phyloP scores from a whole-genome alignment of 2,329 filamentous ascomycete species.

The Pyrenochaeta sp. region DNA sequence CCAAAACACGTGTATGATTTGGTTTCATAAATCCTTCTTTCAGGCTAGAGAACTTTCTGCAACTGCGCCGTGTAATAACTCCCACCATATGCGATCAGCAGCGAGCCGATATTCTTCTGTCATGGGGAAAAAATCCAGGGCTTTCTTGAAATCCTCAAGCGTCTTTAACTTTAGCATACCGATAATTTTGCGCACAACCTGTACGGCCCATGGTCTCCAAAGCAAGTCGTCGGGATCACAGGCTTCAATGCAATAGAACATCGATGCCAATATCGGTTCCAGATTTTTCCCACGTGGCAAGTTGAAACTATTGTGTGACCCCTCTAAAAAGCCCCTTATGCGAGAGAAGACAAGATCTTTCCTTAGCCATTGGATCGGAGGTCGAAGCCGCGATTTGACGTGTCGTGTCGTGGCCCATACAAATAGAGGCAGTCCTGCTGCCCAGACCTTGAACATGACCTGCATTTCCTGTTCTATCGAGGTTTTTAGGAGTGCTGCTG shows the following conservation, averaged over 20 bases:
- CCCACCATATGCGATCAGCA: constrained; percentile 18
- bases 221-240: constrained; percentile 14
- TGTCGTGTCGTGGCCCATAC: constrained; percentile 23
- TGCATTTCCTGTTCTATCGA: constrained; percentile 12
- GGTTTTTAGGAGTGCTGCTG: constrained; percentile 5
- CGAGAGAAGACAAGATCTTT: constrained; percentile 15
- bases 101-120: constrained; percentile 12
- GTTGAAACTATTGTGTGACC: constrained; percentile 12
- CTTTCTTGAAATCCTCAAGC: constrained; percentile 25
- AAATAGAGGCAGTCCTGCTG: constrained; percentile 20
- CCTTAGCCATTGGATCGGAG: constrained; percentile 1
- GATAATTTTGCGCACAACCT: constrained; percentile 8
- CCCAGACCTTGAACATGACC: constrained; percentile 25
- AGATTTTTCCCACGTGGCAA: constrained; percentile 27
- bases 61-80: constrained; percentile 11
- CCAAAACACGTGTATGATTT: no score
- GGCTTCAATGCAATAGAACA: constrained; percentile 26
- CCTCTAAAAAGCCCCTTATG: constrained; percentile 14
- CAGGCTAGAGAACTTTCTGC: constrained; percentile 3
- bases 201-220: constrained; percentile 21
- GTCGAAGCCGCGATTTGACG: constrained; percentile 5
- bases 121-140: constrained; percentile 21
- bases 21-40: no score
- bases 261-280: constrained; percentile 23
- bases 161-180: constrained; percentile 23